These are phyloP conservation scores for Gaertneriomyces semiglobifer DNA, from an alignment of 192 early-diverging fungal genomes.

Conservation along the genomic window DNA sequence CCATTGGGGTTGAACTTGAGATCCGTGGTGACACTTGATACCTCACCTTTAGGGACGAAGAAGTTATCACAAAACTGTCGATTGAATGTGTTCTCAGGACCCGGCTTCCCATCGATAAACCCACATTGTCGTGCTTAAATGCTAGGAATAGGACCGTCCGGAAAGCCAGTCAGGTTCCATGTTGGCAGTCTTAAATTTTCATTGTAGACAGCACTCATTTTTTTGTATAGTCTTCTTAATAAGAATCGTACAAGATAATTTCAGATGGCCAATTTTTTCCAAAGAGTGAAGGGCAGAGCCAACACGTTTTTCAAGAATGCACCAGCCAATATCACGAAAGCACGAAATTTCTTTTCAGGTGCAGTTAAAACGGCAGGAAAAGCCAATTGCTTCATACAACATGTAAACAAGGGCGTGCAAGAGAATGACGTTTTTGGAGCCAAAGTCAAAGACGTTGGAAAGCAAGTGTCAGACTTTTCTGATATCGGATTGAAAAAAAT, in stretches of 20 bases:
- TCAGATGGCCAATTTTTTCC: not conserved
- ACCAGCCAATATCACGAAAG: not conserved
- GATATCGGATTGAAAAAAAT: conserved; percentile 5
- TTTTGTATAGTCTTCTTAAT: conserved; percentile 1
- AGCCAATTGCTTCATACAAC: not conserved
- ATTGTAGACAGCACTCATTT: conserved; percentile 6
- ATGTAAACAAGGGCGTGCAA: conserved; percentile 4
- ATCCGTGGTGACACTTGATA: not conserved
- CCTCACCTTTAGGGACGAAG: not conserved
- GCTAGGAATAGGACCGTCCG: not conserved
- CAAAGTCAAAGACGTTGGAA: not conserved
- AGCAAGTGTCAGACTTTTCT: not conserved
- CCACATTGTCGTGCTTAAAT: not conserved
- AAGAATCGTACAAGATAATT: not conserved
- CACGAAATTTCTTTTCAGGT: not conserved
- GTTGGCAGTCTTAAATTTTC: not conserved
- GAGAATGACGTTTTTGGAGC: not conserved
- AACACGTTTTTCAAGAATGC: not conserved
- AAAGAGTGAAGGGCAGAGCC: not conserved
- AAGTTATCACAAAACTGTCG: not conserved
- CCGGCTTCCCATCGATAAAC: not conserved
- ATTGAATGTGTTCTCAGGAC: not conserved
- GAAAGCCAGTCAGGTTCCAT: not conserved
- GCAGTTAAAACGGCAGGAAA: not conserved
- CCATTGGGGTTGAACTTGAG: not conserved